phyloP scores from a whole-genome alignment of 78 protist genomes.

The Dictyostelium firmibasis region DNA sequence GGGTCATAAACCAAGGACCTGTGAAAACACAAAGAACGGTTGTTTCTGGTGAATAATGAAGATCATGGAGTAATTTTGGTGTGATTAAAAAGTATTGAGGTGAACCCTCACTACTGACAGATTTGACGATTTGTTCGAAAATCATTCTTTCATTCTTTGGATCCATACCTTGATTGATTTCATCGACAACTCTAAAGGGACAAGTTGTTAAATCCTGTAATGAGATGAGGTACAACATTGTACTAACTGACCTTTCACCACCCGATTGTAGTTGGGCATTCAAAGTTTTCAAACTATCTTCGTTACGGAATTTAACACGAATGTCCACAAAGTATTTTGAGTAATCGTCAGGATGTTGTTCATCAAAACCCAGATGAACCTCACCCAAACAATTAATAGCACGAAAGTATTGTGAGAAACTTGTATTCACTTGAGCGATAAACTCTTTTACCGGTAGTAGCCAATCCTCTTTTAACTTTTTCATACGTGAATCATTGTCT shows the following conservation, averaged over 20 bases:
- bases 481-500: neutral
- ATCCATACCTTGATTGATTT: constrained; percentile 97
- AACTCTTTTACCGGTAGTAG: constrained; percentile 15
- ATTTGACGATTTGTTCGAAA: constrained; percentile 82
- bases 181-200: constrained; percentile 96
- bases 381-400: constrained; percentile 84
- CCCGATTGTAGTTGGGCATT: constrained; percentile 87
- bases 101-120: constrained; percentile 38
- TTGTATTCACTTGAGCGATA: constrained; percentile 22
- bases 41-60: constrained; percentile 73
- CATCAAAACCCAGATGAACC: constrained; percentile 57
- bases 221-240: constrained; percentile 92
- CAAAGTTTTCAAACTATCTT: constrained; percentile 61
- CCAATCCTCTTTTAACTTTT: constrained; percentile 46
- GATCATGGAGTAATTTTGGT: constrained; percentile 93
- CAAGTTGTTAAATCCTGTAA: constrained; percentile 86
- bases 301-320: constrained; percentile 84
- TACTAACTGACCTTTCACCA: constrained; percentile 94
- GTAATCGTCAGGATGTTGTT: constrained; percentile 63
- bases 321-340: constrained; percentile 83
- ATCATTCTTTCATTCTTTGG: constrained; percentile 90
- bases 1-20: constrained; percentile 86
- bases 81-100: constrained; percentile 96
- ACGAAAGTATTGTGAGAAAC: constrained; percentile 67
- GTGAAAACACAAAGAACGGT: constrained; percentile 87